Conservation (phyloP, 768 basidiomycete species). For the Gloeophyllum trabeum region DNA sequence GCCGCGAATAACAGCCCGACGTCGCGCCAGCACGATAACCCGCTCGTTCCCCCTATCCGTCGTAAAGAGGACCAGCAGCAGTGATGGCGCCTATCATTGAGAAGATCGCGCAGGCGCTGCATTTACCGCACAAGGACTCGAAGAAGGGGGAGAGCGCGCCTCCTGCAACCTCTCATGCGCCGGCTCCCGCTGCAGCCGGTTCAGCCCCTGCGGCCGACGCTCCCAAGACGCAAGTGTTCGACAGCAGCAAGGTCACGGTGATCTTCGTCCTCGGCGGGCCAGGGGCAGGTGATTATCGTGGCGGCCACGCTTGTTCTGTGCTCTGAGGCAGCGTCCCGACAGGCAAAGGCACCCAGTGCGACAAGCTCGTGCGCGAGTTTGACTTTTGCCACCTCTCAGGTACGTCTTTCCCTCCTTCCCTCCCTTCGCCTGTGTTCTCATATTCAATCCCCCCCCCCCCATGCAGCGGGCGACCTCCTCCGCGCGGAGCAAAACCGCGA, state of each 20-base stretch:
- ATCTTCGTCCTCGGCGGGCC: constrained; percentile 96
- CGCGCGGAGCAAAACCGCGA: constrained; percentile 88
- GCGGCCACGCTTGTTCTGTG: neutral
- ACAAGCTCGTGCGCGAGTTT: constrained; percentile 71
- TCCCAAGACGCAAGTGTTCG: too few species aligned
- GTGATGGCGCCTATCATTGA: constrained; percentile 29
- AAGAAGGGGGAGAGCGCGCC: neutral
- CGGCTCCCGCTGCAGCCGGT: neutral
- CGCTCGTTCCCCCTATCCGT: constrained; percentile 50
- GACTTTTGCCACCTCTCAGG: constrained; percentile 91
- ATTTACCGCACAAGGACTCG: too few species aligned
- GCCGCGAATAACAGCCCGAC: constrained; percentile 50
- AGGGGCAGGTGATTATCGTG: constrained; percentile 58
- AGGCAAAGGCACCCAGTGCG: constrained; percentile 98
- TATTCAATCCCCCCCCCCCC: neutral
- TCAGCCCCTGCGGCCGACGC: constrained; percentile 11
- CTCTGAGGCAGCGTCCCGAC: neutral
- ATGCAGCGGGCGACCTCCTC: constrained; percentile 88
- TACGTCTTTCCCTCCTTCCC: constrained; percentile 20
- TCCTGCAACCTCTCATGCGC: constrained; percentile 1
- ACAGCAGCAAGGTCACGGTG: constrained; percentile 66
- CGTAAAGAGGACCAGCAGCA: constrained; percentile 10
- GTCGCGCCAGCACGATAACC: constrained; percentile 52
- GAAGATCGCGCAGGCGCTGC: constrained; percentile 23
- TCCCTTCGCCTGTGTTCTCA: constrained; percentile 1